Base-by-base conservation (phyloP, 2,329 filamentous ascomycete species). In the Zymoseptoria pseudotritici region DNA sequence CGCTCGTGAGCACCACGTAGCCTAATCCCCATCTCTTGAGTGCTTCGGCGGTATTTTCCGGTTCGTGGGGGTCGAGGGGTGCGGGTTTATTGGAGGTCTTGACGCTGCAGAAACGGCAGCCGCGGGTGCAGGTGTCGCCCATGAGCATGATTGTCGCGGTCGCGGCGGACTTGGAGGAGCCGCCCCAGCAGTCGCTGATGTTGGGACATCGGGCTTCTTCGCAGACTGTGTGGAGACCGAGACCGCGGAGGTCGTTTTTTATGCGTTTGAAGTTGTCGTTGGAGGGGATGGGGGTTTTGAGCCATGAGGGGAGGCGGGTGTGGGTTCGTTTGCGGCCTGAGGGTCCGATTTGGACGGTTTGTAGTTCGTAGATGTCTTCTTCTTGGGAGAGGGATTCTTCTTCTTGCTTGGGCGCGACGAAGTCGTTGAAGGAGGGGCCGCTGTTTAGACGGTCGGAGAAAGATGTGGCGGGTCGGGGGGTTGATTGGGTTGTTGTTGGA, bases 111-210 rank as follows among this genome's bases (percentile, higher is more conserved):
- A 99, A 99, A 57, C 94, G 86, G 77, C 94, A 99, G 19, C 93
- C 94, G 61, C 94, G 84, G 19, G 94, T 99, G 77, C 94, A 99
- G 8, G 93, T 97, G 75, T 99, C 94, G 65, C 94, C 94, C 92
- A 97, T 97, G 54, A 99, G 80, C 94, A 99, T 99, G 76, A 99
- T 97, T 10, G 94, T 99, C 2, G 94, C 94, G 31, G 94, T 99
- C 4, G 94, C 94, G 24, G 91, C 88, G 66, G 86, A 87, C 79
- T 96, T 96, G 74, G 88, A 85, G 72, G 82, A 86, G 36, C 94
- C 94, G 63, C 94, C 94, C 94, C 94, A 99, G 80, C 94, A 99
- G 74, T 97, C 93, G 64, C 89, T 91, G 62, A 99, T 96, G 76
- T 99, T 99, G 62, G 94, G 94, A 76, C 94, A 99, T 66, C 91